These are phyloP conservation scores for Mycena vitilis DNA, from an alignment of 768 basidiomycete species.

Conservation along the genomic window DNA sequence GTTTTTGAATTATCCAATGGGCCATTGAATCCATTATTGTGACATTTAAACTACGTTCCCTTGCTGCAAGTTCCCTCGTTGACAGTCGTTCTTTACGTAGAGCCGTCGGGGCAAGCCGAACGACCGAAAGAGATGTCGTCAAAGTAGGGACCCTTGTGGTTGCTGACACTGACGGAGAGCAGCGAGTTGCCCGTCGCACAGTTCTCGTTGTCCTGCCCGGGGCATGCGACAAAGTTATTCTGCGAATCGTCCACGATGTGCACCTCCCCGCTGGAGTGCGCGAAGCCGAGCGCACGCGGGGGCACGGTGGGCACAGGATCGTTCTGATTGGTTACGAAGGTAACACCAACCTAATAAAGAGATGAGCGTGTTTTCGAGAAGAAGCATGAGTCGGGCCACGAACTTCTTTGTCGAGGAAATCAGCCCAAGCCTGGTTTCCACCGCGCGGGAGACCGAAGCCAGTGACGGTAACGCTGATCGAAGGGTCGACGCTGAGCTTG, in stretches of 20 bases:
- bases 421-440: slow-evolving; percentile 57
- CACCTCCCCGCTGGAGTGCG: slow-evolving; percentile 50
- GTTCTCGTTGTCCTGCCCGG: slow-evolving; percentile 52
- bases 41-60: background rate
- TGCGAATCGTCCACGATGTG: slow-evolving; percentile 47
- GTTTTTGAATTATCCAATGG: background rate
- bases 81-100: no score
- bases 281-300: slow-evolving; percentile 49
- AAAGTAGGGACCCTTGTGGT: slow-evolving; percentile 47
- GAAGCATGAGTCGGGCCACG: background rate
- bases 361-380: background rate
- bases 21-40: background rate
- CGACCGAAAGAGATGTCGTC: slow-evolving; percentile 45
- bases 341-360: slow-evolving; percentile 39
- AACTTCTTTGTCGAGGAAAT: slow-evolving; percentile 52
- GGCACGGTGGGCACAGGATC: slow-evolving; percentile 56
- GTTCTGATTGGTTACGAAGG: slow-evolving; percentile 51
- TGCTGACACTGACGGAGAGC: background rate
- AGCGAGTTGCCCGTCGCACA: slow-evolving; percentile 16
- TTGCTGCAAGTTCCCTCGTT: no score
- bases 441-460: slow-evolving; percentile 58
- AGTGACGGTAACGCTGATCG: slow-evolving; percentile 46
- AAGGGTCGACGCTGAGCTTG: slow-evolving; percentile 46
- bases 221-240: slow-evolving; percentile 47
- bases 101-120: slow-evolving; percentile 16